Conservation (phyloP, 768 basidiomycete genomes). For the Boletus sp. region DNA sequence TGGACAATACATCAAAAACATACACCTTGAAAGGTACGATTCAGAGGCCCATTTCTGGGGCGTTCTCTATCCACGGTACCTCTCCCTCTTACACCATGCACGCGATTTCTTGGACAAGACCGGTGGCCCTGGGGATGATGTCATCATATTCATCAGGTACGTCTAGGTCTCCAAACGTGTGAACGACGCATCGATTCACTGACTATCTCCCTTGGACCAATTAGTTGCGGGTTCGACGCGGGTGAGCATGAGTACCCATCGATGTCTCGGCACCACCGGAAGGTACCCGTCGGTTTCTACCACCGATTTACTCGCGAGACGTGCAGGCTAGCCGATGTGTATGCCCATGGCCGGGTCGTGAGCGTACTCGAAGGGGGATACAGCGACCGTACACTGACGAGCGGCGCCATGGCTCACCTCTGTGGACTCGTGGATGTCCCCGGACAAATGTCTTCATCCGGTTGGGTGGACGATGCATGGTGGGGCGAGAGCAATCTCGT, state of each 20-base stretch:
- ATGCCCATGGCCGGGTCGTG: slow-evolving; percentile 68
- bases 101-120: slow-evolving; percentile 69
- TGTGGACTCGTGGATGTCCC: slow-evolving; percentile 51
- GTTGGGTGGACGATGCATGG: slow-evolving; percentile 50
- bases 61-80: slow-evolving; percentile 65
- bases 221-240: slow-evolving; percentile 92
- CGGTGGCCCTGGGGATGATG: slow-evolving; percentile 62
- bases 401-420: slow-evolving; percentile 81
- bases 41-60: slow-evolving; percentile 12
- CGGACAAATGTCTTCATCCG: background rate
- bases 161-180: slow-evolving; percentile 3
- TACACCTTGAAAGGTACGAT: slow-evolving; percentile 17
- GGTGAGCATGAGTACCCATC: slow-evolving; percentile 86
- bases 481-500: slow-evolving; percentile 62
- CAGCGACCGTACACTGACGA: slow-evolving; percentile 82
- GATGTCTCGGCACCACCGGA: slow-evolving; percentile 92
- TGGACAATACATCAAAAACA: slow-evolving; percentile 30
- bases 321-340: slow-evolving; percentile 57
- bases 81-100: slow-evolving; percentile 61
- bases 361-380: slow-evolving; percentile 97
- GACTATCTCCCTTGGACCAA: background rate
- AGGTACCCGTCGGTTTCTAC: slow-evolving; percentile 86
- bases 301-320: slow-evolving; percentile 78
- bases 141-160: slow-evolving; percentile 85
- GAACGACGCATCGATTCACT: background rate